A percentile compares a stretch with the other conserved stretches of the same genome.
These are phyloP conservation scores for Samsoniella hepiali DNA, from an alignment of 2,329 filamentous ascomycete genomes.

Conservation along the genomic window DNA sequence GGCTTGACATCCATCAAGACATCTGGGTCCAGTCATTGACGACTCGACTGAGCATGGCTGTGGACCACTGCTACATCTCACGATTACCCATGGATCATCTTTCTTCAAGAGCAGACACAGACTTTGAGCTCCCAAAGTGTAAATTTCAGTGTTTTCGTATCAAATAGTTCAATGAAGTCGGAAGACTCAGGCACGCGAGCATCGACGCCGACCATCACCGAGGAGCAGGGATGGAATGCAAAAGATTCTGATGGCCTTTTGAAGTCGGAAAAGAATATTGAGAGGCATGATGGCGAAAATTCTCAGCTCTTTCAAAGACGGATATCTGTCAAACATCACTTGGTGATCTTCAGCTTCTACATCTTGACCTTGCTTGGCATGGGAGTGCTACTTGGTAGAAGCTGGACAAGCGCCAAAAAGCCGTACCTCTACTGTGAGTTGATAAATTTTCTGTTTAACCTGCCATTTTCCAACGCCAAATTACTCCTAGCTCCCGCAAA, in stretches of 20 bases:
- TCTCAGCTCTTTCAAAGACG: not conserved
- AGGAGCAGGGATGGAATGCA: slow-evolving; percentile 10
- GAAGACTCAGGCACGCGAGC: slow-evolving; percentile 10
- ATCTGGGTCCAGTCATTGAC: not conserved
- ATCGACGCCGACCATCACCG: slow-evolving; percentile 6
- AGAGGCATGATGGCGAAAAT: not conserved
- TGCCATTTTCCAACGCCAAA: not conserved
- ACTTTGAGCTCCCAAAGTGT: not conserved
- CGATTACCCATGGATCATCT: not conserved
- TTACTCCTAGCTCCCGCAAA: slow-evolving; percentile 10
- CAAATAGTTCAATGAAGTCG: slow-evolving; percentile 4
- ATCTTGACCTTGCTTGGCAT: not conserved
- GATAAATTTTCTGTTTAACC: not conserved
- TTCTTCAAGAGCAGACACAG: not conserved
- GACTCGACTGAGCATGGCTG: not conserved
- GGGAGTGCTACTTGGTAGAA: slow-evolving; percentile 1
- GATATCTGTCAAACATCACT: not conserved
- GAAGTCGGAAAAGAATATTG: not conserved
- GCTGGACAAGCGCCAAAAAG: not conserved
- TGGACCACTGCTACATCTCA: too few species aligned
- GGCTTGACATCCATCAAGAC: not conserved
- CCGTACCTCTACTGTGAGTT: slow-evolving; percentile 13
- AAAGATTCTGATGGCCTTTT: slow-evolving; percentile 9
- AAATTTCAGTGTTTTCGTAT: not conserved
- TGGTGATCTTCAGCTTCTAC: slow-evolving; percentile 14